phyloP scores from a whole-genome alignment of 2,329 filamentous ascomycete species.

The Alternaria consortialis region DNA sequence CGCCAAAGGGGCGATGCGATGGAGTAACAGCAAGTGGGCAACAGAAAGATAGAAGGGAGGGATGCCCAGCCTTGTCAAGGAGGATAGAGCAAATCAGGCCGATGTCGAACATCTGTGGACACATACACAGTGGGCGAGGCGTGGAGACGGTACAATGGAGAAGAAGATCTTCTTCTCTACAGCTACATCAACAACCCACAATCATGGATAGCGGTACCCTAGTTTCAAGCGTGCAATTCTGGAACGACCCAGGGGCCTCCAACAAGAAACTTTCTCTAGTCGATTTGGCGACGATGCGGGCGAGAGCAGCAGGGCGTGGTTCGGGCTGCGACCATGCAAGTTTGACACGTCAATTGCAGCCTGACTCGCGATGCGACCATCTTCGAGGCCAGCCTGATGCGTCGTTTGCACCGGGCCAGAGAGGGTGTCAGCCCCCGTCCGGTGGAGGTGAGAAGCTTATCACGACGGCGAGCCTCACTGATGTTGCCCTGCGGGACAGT shows the following conservation, averaged over 20 bases:
- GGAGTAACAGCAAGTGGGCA: not conserved
- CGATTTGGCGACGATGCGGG: conserved; percentile 62
- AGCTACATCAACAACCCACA: conserved; percentile 6
- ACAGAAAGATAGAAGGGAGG: conserved; percentile 51
- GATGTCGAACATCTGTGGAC: conserved; percentile 72
- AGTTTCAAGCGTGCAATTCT: conserved; percentile 58
- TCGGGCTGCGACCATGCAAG: conserved; percentile 38
- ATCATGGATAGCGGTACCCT: conserved; percentile 43
- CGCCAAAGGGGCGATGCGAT: conserved; percentile 69
- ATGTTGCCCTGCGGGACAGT: conserved; percentile 27
- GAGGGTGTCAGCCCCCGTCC: conserved; percentile 29
- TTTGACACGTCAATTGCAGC: conserved; percentile 38
- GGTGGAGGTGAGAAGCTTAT: conserved; percentile 29
- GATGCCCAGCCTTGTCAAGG: conserved; percentile 68
- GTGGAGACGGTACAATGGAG: conserved; percentile 69
- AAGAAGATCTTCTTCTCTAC: conserved; percentile 43
- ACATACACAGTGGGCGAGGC: conserved; percentile 75
- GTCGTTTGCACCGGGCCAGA: conserved; percentile 3
- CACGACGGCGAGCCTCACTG: conserved; percentile 32
- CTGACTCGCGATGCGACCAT: conserved; percentile 20
- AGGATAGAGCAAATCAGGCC: conserved; percentile 70
- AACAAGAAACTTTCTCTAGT: conserved; percentile 71
- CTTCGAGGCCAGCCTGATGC: conserved; percentile 32
- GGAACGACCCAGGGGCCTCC: conserved; percentile 67
- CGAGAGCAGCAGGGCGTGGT: conserved; percentile 43